Evolutionary conservation across 129 eudicot genomes (phyloP), one percentile per base, ranked within the genome.

Genomic region (Flaveria linearis): DNA sequence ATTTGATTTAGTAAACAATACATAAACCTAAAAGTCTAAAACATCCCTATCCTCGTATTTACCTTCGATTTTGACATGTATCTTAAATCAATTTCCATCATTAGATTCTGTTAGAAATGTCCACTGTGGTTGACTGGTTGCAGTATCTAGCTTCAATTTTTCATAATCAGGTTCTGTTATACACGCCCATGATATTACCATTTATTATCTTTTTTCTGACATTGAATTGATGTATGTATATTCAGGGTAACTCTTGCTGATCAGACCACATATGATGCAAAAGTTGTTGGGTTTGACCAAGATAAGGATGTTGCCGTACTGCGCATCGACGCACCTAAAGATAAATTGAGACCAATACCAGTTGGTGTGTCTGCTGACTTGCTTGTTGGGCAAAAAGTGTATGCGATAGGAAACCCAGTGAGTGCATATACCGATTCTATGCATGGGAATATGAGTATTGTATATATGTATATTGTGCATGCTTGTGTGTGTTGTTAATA

Each of bases 361-460:
- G 82, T 93, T 61, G 98, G 98, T 16, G 87, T 88, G 45, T 93
- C 97, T 63, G 90, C 97, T 6, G 97, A 93, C 76, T 87, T 93
- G 86, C 96, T 93, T 81, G 98, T 93, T 79, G 97, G 98, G 61
- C 98, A 93, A 86, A 93, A 93, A 90, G 98, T 93, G 62, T 93
- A 55, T 87, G 98, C 97, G 33, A 93, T 93, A 36, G 98, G 98
- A 73, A 93, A 93, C 74, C 98, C 98, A 56, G 98, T 93, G 82
- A 88, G 97, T 84, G 25, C 16, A 42, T 22, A 18, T 78, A 53
- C 66, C 26, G 25, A 33, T 14, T 16, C 18, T 76, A 20, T 50
- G 46, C 72, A 51, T 51, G 60, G 58, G 47, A 68, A 56, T 66
- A 26, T 14, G 61, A 63, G 72, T 46, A 47, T 20, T 45, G 15